Conservation (phyloP, 768 basidiomycete genomes). For the Serendipita vermifera region DNA sequence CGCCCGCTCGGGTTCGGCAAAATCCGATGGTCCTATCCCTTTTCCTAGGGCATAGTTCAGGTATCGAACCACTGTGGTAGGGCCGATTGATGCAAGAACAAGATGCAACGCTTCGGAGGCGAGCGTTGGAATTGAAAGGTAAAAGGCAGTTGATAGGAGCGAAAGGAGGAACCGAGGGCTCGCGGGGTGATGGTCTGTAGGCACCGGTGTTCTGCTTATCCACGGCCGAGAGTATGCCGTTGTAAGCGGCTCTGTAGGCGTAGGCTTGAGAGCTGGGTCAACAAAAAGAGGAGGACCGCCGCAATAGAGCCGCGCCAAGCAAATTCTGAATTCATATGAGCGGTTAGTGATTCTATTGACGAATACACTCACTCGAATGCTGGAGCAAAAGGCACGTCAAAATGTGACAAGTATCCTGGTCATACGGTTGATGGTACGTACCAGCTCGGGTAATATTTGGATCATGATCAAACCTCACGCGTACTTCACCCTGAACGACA, state of each 20-base stretch:
- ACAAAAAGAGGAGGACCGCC: conserved; percentile 66
- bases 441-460: conserved; percentile 79
- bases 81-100: conserved; percentile 63
- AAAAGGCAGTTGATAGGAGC: conserved; percentile 74
- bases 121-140: conserved; percentile 67
- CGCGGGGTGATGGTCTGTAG: conserved; percentile 53
- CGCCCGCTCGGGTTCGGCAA: conserved; percentile 43
- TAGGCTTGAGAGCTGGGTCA: conserved; percentile 50
- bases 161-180: conserved; percentile 74
- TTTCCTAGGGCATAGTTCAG: conserved; percentile 71
- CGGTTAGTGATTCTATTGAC: too few relatives aligned
- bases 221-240: conserved; percentile 35
- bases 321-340: too few relatives aligned
- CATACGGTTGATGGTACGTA: conserved; percentile 25
- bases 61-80: conserved; percentile 62
- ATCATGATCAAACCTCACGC: conserved; percentile 59
- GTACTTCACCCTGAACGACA: conserved; percentile 40
- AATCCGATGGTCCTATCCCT: conserved; percentile 34
- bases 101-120: conserved; percentile 61
- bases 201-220: conserved; percentile 25
- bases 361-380: conserved; percentile 70
- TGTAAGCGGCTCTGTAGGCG: conserved; percentile 55
- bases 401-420: too few relatives aligned
- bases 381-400: conserved; percentile 21
- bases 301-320: conserved; percentile 76